Conservation (phyloP, 495 filamentous ascomycete genomes). For the Penicillium cosmopolitanum region DNA sequence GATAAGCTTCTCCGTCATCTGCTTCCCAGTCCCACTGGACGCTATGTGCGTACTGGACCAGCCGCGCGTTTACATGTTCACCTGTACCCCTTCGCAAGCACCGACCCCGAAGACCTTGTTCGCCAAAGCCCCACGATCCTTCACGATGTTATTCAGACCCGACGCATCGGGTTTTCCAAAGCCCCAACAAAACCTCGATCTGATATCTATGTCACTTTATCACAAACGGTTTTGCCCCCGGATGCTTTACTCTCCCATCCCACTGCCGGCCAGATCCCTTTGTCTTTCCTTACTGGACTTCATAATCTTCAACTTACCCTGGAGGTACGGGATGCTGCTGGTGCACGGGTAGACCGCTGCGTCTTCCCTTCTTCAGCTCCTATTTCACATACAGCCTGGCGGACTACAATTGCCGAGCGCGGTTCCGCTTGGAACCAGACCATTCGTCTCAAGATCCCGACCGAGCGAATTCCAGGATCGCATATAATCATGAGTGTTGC, state of each 20-base stretch:
- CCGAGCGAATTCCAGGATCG: conserved; percentile 77
- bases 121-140: conserved; percentile 86
- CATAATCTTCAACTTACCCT: conserved; percentile 85
- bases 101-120: conserved; percentile 79
- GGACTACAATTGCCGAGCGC: conserved; percentile 76
- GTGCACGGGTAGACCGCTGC: conserved; percentile 81
- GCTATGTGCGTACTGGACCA: conserved; percentile 69
- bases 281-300: conserved; percentile 63
- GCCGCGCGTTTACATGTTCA: conserved; percentile 77
- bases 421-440: conserved; percentile 86
- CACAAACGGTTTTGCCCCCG: conserved; percentile 70
- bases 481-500: conserved; percentile 90
- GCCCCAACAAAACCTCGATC: conserved; percentile 84
- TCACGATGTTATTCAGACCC: conserved; percentile 75
- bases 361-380: conserved; percentile 86
- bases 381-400: conserved; percentile 77
- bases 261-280: conserved; percentile 70
- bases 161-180: conserved; percentile 92
- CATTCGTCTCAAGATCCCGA: conserved; percentile 77
- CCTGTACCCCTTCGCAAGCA: conserved; percentile 71
- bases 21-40: conserved; percentile 69
- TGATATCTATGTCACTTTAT: conserved; percentile 91
- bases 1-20: conserved; percentile 76
- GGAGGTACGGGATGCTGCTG: conserved; percentile 77
- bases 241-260: conserved; percentile 82